phyloP scores from a whole-genome alignment of 1,284 basidiomycete genomes.

The Apiotrichum montevideense region DNA sequence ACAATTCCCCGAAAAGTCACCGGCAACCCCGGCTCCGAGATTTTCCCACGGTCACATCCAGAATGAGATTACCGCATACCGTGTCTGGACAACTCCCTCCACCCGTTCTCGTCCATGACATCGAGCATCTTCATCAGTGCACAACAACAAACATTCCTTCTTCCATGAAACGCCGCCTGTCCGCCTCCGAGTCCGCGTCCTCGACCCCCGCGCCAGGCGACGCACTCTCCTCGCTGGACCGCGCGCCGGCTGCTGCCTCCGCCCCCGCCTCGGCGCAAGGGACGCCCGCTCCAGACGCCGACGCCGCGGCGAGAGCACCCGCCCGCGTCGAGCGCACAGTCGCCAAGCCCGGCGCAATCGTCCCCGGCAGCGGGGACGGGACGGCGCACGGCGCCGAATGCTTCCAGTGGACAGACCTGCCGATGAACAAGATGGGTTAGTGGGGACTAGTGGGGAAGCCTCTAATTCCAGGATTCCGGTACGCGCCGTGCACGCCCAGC shows the following conservation, averaged over 20 bases:
- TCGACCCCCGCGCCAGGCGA: slow-evolving; percentile 1
- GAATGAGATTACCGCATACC: too few relatives aligned
- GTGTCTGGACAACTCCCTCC: too few relatives aligned
- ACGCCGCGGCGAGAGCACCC: slow-evolving; percentile 18
- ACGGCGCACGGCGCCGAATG: slow-evolving; percentile 38
- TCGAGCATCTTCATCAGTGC: too few relatives aligned
- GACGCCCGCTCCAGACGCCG: neutral
- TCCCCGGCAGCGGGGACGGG: slow-evolving; percentile 37
- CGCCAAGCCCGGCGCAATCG: slow-evolving; percentile 19
- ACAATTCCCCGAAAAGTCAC: too few relatives aligned
- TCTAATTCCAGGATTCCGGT: slow-evolving; percentile 42
- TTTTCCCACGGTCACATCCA: too few relatives aligned
- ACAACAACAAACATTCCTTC: neutral
- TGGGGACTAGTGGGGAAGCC: neutral
- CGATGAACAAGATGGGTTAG: slow-evolving; percentile 42
- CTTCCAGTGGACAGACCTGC: slow-evolving; percentile 42
- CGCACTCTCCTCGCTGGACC: neutral
- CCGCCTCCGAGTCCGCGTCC: neutral
- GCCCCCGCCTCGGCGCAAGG: neutral
- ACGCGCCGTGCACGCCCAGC: slow-evolving; percentile 47
- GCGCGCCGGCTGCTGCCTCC: too few relatives aligned
- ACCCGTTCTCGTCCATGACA: too few relatives aligned
- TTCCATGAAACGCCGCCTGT: neutral
- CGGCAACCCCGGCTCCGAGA: too few relatives aligned
- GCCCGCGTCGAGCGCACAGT: slow-evolving; percentile 12